Evolutionary conservation across 306 rosid species (phyloP), one percentile per base, ranked within the genome.

Genomic region (Malus sylvestris): DNA sequence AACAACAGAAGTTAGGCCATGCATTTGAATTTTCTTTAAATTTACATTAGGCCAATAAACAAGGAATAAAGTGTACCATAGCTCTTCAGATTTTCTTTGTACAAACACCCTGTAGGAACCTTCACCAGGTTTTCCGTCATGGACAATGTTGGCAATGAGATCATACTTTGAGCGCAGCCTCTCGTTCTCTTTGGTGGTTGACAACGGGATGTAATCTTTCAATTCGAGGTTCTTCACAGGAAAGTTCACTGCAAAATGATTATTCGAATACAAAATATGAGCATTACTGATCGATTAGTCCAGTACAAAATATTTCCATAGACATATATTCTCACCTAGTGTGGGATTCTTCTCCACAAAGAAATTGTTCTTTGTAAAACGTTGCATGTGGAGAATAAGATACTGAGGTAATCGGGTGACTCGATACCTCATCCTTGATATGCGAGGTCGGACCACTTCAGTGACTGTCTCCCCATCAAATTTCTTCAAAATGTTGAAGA

Each of bases 291-390:
- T 33, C 6, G 55, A 49, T 33, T 15, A 9, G 16, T 15, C 44
- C 52, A 72, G 42, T 49, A 69, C 20, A 15, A 27, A 65, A 61
- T 35, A 70, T 16, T 68, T 64, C 58, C 58, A 72, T 13, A 27
- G 71, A 72, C 61, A 7, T 49, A 25, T 55, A 44, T 52, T 59
- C 68, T 60, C 81, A 91, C 96, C 96, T 80, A 95, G 81, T 22
- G 99, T 95, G 12, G 99, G 99, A 87, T 95, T 95, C 86, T 95
- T 95, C 79, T 95, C 99, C 85, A 95, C 93, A 81, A 92, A 95
- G 81, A 95, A 95, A 80, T 95, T 95, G 84, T 95, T 95, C 87
- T 95, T 95, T 8, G 97, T 95, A 80, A 95, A 95, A 35, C 97
- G 88, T 46, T 91, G 96, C 97, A 92, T 92, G 80, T 95, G 99